Percentiles rank a stretch among this genome's conserved stretches.
These are phyloP conservation scores for Alternaria sp. DNA, from an alignment of 2,329 filamentous ascomycete genomes.

Conservation along the genomic window DNA sequence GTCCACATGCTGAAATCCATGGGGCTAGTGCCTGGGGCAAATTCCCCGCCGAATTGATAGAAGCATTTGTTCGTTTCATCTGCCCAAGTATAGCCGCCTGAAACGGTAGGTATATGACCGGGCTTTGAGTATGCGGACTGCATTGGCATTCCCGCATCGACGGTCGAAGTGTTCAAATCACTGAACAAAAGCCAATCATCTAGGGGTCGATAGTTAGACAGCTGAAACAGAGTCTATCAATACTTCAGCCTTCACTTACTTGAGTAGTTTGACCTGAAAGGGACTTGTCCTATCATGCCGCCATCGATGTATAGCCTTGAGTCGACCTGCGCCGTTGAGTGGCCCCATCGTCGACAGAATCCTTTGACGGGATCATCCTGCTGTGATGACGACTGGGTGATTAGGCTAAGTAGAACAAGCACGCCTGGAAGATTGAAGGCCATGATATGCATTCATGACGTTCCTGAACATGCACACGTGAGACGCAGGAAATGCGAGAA, in stretches of 20 bases:
- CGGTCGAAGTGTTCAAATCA: conserved; percentile 57
- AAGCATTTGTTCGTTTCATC: conserved; percentile 68
- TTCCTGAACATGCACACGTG: conserved; percentile 17
- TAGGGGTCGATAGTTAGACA: conserved; percentile 33
- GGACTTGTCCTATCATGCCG: conserved; percentile 17
- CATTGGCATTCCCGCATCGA: conserved; percentile 55
- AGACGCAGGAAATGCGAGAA: conserved; percentile 18
- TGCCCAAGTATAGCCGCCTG: conserved; percentile 61
- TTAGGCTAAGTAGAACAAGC: conserved; percentile 35
- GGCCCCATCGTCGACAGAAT: conserved; percentile 58
- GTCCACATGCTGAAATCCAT: conserved; percentile 59
- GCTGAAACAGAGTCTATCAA: background rate
- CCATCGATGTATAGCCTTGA: conserved; percentile 68
- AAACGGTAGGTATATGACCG: conserved; percentile 59
- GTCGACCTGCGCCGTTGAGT: conserved; percentile 67
- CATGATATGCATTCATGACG: conserved; percentile 42
- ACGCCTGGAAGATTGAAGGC: conserved; percentile 34
- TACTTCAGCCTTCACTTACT: conserved; percentile 53
- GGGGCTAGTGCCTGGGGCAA: conserved; percentile 47
- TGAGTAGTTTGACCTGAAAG: conserved; percentile 55
- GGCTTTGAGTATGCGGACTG: conserved; percentile 66
- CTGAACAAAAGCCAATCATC: conserved; percentile 64
- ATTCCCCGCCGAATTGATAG: conserved; percentile 68
- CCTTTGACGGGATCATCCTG: conserved; percentile 62
- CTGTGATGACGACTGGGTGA: conserved; percentile 31